These are phyloP conservation scores for Diaporthe nobilis DNA, from an alignment of 2,329 filamentous ascomycete species.

Conservation along the genomic window DNA sequence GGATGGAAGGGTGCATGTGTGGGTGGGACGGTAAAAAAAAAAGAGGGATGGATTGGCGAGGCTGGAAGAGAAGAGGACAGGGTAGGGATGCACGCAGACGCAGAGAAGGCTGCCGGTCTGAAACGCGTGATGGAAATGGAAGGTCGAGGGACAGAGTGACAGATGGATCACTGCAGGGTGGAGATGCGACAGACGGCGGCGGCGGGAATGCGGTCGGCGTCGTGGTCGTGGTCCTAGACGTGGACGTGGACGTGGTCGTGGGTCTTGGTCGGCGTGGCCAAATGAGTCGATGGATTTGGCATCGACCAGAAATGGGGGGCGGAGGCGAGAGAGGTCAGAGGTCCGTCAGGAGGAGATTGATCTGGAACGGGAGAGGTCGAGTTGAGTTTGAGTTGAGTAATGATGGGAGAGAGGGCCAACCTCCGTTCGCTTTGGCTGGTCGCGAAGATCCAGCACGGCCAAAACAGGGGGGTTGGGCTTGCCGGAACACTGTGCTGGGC, in stretches of 20 bases:
- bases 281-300: slow-evolving; percentile 39
- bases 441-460: slow-evolving; percentile 28
- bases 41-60: slow-evolving; percentile 26
- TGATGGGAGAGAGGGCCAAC: slow-evolving; percentile 27
- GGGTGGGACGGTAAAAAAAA: slow-evolving; percentile 14
- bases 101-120: slow-evolving; percentile 26
- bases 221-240: not conserved
- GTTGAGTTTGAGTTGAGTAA: slow-evolving; percentile 33
- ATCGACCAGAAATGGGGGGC: slow-evolving; percentile 29
- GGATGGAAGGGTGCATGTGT: slow-evolving; percentile 27
- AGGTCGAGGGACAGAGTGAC: slow-evolving; percentile 31
- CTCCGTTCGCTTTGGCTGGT: slow-evolving; percentile 22
- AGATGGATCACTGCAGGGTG: slow-evolving; percentile 33
- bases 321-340: slow-evolving; percentile 22
- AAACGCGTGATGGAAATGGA: slow-evolving; percentile 38
- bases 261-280: slow-evolving; percentile 34
- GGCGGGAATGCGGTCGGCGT: slow-evolving; percentile 26
- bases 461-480: slow-evolving; percentile 33
- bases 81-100: slow-evolving; percentile 24
- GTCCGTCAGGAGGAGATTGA: slow-evolving; percentile 36
- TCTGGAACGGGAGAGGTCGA: slow-evolving; percentile 34
- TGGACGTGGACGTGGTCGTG: slow-evolving; percentile 29
- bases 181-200: slow-evolving; percentile 34
- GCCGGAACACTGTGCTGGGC: slow-evolving; percentile 18
- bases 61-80: slow-evolving; percentile 18